Evolutionary conservation across 495 filamentous ascomycete genomes (phyloP).

Genomic region (Neurospora intermedia): DNA sequence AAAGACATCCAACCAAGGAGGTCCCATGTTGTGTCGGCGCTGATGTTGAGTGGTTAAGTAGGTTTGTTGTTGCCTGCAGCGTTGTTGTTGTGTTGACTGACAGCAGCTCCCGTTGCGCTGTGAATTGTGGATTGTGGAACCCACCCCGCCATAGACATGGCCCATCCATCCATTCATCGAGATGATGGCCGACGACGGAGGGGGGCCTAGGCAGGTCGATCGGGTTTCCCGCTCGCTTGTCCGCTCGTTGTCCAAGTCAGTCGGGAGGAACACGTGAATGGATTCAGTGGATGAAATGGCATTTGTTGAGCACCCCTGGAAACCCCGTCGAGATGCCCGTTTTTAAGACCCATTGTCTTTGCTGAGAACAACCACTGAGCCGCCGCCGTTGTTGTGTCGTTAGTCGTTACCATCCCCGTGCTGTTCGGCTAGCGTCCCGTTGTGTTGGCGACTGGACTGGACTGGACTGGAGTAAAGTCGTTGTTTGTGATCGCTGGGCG

Average conservation of each 20-base stretch:
- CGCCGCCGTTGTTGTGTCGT: not conserved
- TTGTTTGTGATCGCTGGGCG: not conserved
- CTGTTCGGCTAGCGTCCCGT: not conserved
- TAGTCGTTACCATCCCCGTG: not conserved
- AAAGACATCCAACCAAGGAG: not conserved
- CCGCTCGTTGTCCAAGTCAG: not conserved
- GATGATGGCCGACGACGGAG: not conserved
- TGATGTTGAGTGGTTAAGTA: not conserved
- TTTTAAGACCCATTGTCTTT: not conserved
- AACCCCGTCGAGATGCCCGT: not conserved
- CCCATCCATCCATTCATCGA: not conserved
- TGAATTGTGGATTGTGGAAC: not conserved
- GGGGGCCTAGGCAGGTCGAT: not conserved
- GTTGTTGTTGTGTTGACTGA: not conserved
- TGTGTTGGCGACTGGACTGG: not conserved
- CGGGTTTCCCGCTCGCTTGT: not conserved
- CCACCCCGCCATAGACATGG: not conserved
- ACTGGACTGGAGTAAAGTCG: no score
- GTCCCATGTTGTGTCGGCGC: not conserved
- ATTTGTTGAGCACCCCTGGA: slow-evolving; percentile 5
- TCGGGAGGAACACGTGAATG: slow-evolving; percentile 11
- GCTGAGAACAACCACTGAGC: not conserved
- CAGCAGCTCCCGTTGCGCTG: not conserved
- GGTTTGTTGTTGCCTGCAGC: no score
- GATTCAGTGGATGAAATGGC: not conserved